These are phyloP conservation scores for Xylariales sp. DNA, from an alignment of 2,329 filamentous ascomycete genomes.

Conservation along the genomic window DNA sequence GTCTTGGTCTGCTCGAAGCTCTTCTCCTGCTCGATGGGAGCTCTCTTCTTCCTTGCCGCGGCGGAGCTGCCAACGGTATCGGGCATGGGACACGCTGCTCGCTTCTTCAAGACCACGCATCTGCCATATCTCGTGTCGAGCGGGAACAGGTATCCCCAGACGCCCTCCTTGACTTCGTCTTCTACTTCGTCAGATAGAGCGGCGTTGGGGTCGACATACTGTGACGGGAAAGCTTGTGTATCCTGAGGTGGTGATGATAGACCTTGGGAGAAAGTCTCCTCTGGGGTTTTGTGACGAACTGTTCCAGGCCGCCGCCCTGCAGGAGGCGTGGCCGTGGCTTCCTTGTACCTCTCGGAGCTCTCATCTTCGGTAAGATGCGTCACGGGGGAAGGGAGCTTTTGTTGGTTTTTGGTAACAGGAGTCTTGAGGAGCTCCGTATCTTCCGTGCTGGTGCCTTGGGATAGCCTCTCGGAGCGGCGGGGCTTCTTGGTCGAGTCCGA, in stretches of 20 bases:
- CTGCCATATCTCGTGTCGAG: constrained; percentile 66
- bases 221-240: constrained; percentile 59
- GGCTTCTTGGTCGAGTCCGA: constrained; percentile 72
- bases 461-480: constrained; percentile 70
- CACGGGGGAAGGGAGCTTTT: constrained; percentile 76
- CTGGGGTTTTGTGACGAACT: constrained; percentile 43
- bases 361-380: constrained; percentile 57
- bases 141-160: constrained; percentile 94
- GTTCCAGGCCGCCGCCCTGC: constrained; percentile 54
- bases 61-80: constrained; percentile 35
- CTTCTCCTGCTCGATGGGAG: constrained; percentile 51
- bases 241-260: constrained; percentile 62
- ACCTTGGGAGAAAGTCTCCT: constrained; percentile 38
- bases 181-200: constrained; percentile 76
- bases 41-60: constrained; percentile 34
- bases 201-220: constrained; percentile 70
- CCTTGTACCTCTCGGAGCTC: constrained; percentile 59
- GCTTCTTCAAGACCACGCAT: constrained; percentile 69
- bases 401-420: constrained; percentile 52
- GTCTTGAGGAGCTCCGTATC: constrained; percentile 47
- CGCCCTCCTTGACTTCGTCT: constrained; percentile 77
- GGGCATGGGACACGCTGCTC: constrained; percentile 64
- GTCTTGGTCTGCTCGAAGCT: constrained; percentile 59
- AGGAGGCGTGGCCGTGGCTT: constrained; percentile 67
- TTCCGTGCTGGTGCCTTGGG: constrained; percentile 37